Evolutionary conservation across 2,329 filamentous ascomycete genomes (phyloP).

Genomic region (Tolypocladium cylindrosporum): DNA sequence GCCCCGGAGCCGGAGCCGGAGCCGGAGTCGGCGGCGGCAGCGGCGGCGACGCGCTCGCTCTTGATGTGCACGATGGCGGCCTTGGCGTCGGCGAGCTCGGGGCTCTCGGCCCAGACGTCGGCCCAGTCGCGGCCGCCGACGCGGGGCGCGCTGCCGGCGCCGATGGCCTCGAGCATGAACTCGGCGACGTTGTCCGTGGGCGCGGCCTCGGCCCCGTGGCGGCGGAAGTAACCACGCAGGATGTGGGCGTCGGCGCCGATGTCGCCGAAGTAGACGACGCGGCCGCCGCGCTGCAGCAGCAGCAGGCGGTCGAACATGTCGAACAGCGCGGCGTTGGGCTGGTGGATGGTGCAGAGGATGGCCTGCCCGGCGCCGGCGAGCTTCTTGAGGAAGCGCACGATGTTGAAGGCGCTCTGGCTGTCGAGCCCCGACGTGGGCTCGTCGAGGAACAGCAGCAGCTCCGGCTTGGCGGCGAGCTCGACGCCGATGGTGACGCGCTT

Average conservation of each 20-base stretch:
- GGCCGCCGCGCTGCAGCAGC: slow-evolving; percentile 66
- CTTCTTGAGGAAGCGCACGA: slow-evolving; percentile 68
- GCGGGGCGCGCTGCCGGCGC: slow-evolving; percentile 61
- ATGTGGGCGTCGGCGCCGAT: slow-evolving; percentile 65
- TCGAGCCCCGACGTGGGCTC: slow-evolving; percentile 66
- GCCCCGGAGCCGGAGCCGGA: too few species aligned
- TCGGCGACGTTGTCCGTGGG: slow-evolving; percentile 53
- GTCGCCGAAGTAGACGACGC: slow-evolving; percentile 78
- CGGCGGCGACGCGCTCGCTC: too few species aligned
- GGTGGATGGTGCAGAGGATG: slow-evolving; percentile 85
- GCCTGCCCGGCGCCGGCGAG: slow-evolving; percentile 73
- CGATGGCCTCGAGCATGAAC: slow-evolving; percentile 80
- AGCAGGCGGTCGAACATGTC: slow-evolving; percentile 81
- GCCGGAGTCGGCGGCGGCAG: too few species aligned
- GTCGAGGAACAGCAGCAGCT: slow-evolving; percentile 67
- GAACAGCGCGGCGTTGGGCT: slow-evolving; percentile 77
- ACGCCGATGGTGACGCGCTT: slow-evolving; percentile 86
- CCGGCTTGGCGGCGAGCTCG: slow-evolving; percentile 74
- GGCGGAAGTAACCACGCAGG: slow-evolving; percentile 54
- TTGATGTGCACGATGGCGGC: slow-evolving; percentile 46
- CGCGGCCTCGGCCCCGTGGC: slow-evolving; percentile 49
- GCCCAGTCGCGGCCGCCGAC: slow-evolving; percentile 71
- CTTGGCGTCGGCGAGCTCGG: slow-evolving; percentile 59
- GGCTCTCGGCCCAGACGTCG: slow-evolving; percentile 66
- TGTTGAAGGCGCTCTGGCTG: slow-evolving; percentile 59